phyloP scores from a whole-genome alignment of 257 asterid species.

The Salvia splendens region DNA sequence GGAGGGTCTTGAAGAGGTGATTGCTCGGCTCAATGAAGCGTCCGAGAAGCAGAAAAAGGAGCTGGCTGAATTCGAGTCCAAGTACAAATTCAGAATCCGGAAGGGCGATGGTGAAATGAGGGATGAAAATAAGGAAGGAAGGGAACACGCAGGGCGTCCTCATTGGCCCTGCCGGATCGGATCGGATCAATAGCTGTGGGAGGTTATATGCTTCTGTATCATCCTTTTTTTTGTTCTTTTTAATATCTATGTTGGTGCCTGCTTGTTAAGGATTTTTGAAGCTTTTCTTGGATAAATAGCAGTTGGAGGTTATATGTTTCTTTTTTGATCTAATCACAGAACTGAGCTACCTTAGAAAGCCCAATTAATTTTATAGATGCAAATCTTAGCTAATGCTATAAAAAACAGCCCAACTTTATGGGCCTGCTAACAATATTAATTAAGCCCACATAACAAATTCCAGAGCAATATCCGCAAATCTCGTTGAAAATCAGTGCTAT shows the following conservation, averaged over 20 bases:
- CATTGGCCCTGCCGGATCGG: slow-evolving; percentile 82
- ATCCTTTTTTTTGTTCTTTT: no score
- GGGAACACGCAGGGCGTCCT: slow-evolving; percentile 97
- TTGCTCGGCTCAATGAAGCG: slow-evolving; percentile 75
- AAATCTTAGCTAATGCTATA: no score
- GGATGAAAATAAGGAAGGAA: slow-evolving; percentile 82
- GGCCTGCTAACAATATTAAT: no score
- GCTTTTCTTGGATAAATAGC: background rate
- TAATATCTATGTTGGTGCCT: background rate
- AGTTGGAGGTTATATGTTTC: no score
- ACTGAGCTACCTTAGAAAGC: no score
- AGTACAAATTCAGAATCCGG: slow-evolving; percentile 78
- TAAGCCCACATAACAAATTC: no score
- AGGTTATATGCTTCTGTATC: slow-evolving; percentile 3
- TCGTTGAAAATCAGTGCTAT: no score
- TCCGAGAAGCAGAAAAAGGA: slow-evolving; percentile 90
- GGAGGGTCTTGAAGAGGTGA: slow-evolving; percentile 94
- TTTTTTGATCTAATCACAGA: no score
- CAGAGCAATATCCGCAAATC: no score
- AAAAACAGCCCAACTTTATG: no score
- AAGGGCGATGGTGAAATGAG: slow-evolving; percentile 72
- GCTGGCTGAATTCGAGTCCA: slow-evolving; percentile 75
- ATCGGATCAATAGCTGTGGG: slow-evolving; percentile 38
- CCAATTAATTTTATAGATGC: no score
- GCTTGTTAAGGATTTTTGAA: slow-evolving; percentile 9